Conservation (phyloP, 2,329 filamentous ascomycete genomes). For the Karstenula rhodostoma region DNA sequence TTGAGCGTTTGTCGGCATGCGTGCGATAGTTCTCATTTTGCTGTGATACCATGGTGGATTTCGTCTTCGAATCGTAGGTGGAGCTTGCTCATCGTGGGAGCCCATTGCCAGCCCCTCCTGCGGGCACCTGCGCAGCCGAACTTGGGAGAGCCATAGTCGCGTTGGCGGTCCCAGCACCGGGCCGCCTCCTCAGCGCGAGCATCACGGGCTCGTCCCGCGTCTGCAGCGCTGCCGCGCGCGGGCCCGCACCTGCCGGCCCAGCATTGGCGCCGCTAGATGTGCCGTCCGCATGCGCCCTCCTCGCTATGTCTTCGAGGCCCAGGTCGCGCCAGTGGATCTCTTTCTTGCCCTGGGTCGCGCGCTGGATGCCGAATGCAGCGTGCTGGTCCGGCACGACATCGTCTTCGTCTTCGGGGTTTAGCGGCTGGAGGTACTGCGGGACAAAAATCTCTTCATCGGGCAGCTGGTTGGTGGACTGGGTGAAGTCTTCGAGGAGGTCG, state of each 20-base stretch:
- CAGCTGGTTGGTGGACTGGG: conserved; percentile 43
- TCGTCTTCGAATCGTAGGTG: background rate
- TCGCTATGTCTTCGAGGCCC: conserved; percentile 75
- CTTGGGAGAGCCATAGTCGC: conserved; percentile 18
- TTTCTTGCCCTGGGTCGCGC: conserved; percentile 75
- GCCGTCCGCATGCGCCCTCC: conserved; percentile 61
- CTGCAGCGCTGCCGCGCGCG: conserved; percentile 10
- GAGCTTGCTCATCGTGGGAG: conserved; percentile 38
- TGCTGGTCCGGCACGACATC: conserved; percentile 89
- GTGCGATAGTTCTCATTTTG: background rate
- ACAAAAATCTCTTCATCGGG: conserved; percentile 78
- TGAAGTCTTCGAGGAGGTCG: conserved; percentile 75
- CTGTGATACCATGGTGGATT: background rate
- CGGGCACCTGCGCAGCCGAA: conserved; percentile 19
- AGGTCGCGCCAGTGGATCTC: conserved; percentile 83
- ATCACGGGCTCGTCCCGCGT: conserved; percentile 39
- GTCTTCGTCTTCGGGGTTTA: conserved; percentile 88
- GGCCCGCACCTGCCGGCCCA: conserved; percentile 10
- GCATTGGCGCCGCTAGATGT: conserved; percentile 16
- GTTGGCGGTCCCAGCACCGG: conserved; percentile 30
- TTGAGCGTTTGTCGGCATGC: background rate
- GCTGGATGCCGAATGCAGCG: conserved; percentile 84
- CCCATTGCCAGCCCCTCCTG: conserved; percentile 41
- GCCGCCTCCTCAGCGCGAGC: conserved; percentile 42
- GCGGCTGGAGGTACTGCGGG: conserved; percentile 78